Percentiles rank a stretch among this genome's conserved stretches.
Conservation (phyloP, 2,329 filamentous ascomycete species). For the Trichoderma hamatum region DNA sequence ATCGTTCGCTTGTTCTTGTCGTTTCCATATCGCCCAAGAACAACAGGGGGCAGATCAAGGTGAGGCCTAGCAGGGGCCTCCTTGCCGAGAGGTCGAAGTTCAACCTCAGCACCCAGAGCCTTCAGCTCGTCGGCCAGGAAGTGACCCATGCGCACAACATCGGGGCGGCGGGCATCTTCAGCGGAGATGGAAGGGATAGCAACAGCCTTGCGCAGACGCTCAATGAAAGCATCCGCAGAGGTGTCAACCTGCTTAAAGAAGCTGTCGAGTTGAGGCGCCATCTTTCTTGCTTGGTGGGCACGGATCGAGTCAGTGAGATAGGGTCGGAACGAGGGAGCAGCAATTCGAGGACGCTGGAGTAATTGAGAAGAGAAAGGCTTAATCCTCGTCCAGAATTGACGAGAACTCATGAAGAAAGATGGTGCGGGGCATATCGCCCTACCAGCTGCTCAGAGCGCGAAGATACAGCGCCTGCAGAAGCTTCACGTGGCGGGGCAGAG, state of each 20-base stretch:
- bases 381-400: constrained; percentile 29
- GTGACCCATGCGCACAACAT: constrained; percentile 96
- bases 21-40: constrained; percentile 88
- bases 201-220: constrained; percentile 86
- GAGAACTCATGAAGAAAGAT: constrained; percentile 40
- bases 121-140: constrained; percentile 85
- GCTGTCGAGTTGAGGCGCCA: constrained; percentile 87
- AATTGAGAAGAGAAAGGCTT: constrained; percentile 32
- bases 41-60: constrained; percentile 88
- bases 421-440: constrained; percentile 52
- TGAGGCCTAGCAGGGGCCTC: constrained; percentile 90
- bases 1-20: constrained; percentile 94
- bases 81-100: constrained; percentile 84
- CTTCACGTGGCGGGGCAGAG: constrained; percentile 26
- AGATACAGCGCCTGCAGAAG: constrained; percentile 24
- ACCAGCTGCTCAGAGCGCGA: constrained; percentile 32
- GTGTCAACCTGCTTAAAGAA: constrained; percentile 92
- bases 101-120: constrained; percentile 80
- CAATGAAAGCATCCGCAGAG: constrained; percentile 80
- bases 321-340: constrained; percentile 35
- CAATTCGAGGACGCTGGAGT: constrained; percentile 16
- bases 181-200: constrained; percentile 96
- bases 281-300: constrained; percentile 68
- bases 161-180: constrained; percentile 81
- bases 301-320: constrained; percentile 59